Percentiles rank a stretch among this genome's conserved stretches.
Evolutionary conservation across 768 basidiomycete species (phyloP).

Genomic region (Leccinellum albellum): DNA sequence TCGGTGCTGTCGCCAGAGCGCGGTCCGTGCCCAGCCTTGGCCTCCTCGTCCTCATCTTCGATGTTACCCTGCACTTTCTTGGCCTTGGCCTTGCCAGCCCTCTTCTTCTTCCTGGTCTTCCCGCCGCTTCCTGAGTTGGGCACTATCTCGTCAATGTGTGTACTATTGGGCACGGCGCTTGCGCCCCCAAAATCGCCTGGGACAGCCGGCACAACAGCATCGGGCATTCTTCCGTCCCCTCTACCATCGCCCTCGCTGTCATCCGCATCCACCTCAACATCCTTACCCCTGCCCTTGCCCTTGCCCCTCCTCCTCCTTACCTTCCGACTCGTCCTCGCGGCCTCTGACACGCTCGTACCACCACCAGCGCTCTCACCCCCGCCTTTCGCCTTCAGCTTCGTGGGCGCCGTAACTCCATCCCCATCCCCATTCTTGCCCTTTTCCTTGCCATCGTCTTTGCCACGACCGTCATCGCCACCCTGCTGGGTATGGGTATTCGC

Average conservation of each 20-base stretch:
- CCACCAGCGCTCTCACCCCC: neutral
- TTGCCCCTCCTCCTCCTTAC: neutral
- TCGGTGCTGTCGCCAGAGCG: constrained; percentile 18
- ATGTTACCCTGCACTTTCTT: neutral
- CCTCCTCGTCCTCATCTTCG: constrained; percentile 7
- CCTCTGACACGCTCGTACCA: neutral
- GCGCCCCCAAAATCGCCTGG: constrained; percentile 15
- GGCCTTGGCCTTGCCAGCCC: neutral
- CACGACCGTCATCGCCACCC: neutral
- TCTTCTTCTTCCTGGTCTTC: constrained; percentile 38
- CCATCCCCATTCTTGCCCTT: neutral
- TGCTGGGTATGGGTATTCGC: neutral
- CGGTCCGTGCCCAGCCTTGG: constrained; percentile 5
- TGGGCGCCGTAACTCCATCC: neutral
- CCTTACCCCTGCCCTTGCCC: neutral
- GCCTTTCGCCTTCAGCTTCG: neutral
- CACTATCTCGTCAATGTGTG: neutral
- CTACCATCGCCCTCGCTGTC: neutral
- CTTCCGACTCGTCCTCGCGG: neutral
- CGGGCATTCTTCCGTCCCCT: too few relatives aligned
- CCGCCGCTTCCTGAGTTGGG: constrained; percentile 32
- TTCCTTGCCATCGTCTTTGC: neutral
- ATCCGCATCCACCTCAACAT: neutral
- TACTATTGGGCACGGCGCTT: neutral
- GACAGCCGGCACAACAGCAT: neutral